phyloP scores from a whole-genome alignment of 1,139 yeast species.

The Hemisphaericaspora subhashii region DNA sequence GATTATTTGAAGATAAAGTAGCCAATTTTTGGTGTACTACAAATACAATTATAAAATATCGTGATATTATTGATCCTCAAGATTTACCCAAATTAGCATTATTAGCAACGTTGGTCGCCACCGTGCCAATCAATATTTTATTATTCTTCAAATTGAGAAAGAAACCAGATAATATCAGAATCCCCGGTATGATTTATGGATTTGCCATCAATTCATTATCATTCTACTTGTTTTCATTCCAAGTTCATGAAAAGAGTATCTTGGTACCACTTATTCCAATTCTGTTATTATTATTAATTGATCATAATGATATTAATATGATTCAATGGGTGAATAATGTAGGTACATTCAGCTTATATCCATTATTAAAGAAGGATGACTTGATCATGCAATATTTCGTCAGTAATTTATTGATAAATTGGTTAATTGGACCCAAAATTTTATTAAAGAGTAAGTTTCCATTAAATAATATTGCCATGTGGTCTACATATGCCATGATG shows the following conservation, averaged over 20 bases:
- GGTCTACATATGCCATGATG: slow-evolving; percentile 59
- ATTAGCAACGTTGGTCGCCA: slow-evolving; percentile 60
- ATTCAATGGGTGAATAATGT: slow-evolving; percentile 87
- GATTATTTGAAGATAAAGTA: slow-evolving; percentile 96
- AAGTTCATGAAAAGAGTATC: slow-evolving; percentile 93
- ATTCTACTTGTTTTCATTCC: slow-evolving; percentile 87
- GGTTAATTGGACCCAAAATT: slow-evolving; percentile 62
- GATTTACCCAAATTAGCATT: slow-evolving; percentile 67
- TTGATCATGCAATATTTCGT: slow-evolving; percentile 70
- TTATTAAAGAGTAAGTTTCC: slow-evolving; percentile 41
- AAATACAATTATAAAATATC: slow-evolving; percentile 74
- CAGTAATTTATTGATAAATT: slow-evolving; percentile 65
- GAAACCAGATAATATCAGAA: slow-evolving; percentile 16
- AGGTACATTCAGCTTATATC: slow-evolving; percentile 84
- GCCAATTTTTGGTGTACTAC: slow-evolving; percentile 97
- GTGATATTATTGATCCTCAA: slow-evolving; percentile 49
- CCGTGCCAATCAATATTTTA: slow-evolving; percentile 62
- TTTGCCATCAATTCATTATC: slow-evolving; percentile 84
- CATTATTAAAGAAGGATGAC: slow-evolving; percentile 76
- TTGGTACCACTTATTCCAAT: slow-evolving; percentile 86
- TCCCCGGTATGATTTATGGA: slow-evolving; percentile 54
- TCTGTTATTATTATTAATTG: slow-evolving; percentile 62
- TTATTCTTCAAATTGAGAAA: slow-evolving; percentile 50
- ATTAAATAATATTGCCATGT: slow-evolving; percentile 58
- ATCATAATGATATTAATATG: slow-evolving; percentile 62